Evolutionary conservation across 2,329 filamentous ascomycete genomes (phyloP), one percentile per base, ranked within the genome.

Genomic region (Penicillium sp.): DNA sequence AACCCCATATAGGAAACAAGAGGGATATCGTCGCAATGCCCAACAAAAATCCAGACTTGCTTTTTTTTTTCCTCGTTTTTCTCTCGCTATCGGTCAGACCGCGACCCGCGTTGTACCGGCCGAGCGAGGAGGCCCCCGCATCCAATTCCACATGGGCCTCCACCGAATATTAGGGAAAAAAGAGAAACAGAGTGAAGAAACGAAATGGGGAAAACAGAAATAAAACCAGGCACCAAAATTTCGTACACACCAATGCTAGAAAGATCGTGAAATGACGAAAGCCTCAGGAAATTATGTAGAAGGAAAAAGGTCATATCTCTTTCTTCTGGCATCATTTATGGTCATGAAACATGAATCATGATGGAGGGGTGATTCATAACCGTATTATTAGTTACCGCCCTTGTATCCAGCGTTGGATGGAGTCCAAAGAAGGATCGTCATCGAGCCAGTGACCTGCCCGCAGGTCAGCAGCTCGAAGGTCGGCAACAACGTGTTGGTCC

Each of bases 391-490:
- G 72, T 54, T 67, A 67, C 53, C 75, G 73, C 28, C 70, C 67
- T 42, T 67, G 69, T 39, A 79, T 75, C 75, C 77, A 80, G 29
- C 67, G 65, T 21, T 74, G 76, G 44, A 85, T 83, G 18, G 75
- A 74, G 14, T 76, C 73, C 53, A 87, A 71, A 7, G 80, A 75
- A 3, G 85, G 85, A 64, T 87, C 85, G 57, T 87, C 85, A 33
- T 74, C 72, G 40, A 86, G 73, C 84, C 84, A 87, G 71, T 86
- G 84, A 34, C 82, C 81, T 59, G 83, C 81, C 37, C 79, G 73
- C 39, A 74, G 64, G 64, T 87, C 85, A 36, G 81, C 79, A 23
- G 77, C 73, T 57, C 81, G 79, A 16, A 87, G 77, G 26, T 82
- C 81, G 52, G 79, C 75, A 48, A 83, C 76, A 44, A 87, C 81